Evolutionary conservation across 2,329 filamentous ascomycete species (phyloP), one percentile per base, ranked within the genome.

Genomic region (Fusarium sp.): DNA sequence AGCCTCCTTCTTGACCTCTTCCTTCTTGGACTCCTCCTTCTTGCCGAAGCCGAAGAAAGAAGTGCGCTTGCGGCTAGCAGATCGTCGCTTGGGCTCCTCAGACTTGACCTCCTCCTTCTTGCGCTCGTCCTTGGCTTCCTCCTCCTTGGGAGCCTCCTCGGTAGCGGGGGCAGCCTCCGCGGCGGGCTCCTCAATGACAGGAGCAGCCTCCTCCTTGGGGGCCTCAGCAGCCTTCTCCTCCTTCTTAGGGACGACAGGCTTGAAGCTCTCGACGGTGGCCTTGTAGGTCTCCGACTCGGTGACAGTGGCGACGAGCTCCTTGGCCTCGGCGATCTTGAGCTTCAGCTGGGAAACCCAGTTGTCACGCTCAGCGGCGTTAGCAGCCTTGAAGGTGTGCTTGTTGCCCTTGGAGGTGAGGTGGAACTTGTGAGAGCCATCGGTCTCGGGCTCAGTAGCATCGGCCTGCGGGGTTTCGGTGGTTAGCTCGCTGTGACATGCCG

Each of bases 361-460:
- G 81, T 97, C 93, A 78, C 95, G 93, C 83, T 97, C 93, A 64
- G 88, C 84, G 53, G 87, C 76, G 76, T 78, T 90, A 75, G 84
- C 77, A 62, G 95, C 93, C 88, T 97, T 95, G 87, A 99, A 97
- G 66, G 87, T 87, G 87, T 97, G 93, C 89, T 97, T 97, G 83
- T 96, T 91, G 74, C 91, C 91, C 82, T 91, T 90, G 78, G 92
- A 83, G 79, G 90, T 92, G 85, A 98, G 91, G 77, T 89, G 85
- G 85, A 99, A 97, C 83, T 96, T 94, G 82, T 88, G 87, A 72
- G 87, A 78, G 66, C 93, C 92, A 68, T 93, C 91, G 80, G 90
- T 88, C 79, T 87, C 86, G 64, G 96, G 86, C 79, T 97, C 93
- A 53, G 83, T 86, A 71, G 85, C 85, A 78, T 89, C 86, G 67